These are phyloP conservation scores for Dendrobium catenatum DNA, from an alignment of 106 monocot species.

Conservation along the genomic window DNA sequence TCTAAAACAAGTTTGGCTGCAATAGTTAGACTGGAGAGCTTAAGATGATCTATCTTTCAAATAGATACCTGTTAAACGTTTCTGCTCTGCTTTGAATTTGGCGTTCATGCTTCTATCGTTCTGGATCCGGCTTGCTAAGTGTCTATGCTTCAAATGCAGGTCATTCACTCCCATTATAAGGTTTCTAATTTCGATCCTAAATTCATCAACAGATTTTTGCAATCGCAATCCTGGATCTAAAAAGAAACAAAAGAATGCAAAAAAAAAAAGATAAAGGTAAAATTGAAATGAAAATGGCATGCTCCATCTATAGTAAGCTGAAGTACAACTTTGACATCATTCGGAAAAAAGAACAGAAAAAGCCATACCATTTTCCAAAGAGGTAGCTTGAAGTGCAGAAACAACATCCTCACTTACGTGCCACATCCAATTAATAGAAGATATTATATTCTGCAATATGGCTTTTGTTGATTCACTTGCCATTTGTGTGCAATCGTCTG, in stretches of 20 bases:
- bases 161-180: constrained; percentile 32
- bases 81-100: constrained; percentile 57
- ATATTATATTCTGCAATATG: constrained; percentile 37
- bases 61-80: constrained; percentile 55
- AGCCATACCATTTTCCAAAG: constrained; percentile 48
- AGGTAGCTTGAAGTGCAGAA: constrained; percentile 17
- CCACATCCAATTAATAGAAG: constrained; percentile 43
- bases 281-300: background rate
- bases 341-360: background rate
- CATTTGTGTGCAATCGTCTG: constrained; percentile 14
- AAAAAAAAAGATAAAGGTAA: background rate
- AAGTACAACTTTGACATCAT: background rate
- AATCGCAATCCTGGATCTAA: constrained; percentile 34
- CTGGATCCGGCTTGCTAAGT: constrained; percentile 42
- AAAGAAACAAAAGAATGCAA: background rate
- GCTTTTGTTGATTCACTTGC: constrained; percentile 18
- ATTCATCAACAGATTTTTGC: constrained; percentile 23
- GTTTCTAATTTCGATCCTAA: constrained; percentile 32
- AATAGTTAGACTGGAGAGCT: background rate
- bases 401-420: constrained; percentile 32
- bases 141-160: constrained; percentile 62
- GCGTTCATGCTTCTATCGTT: constrained; percentile 42
- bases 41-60: constrained; percentile 4
- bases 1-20: background rate
- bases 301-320: background rate